These are phyloP conservation scores for Pharus latifolius DNA, from an alignment of 176 grass and related monocot genomes.

Conservation along the genomic window DNA sequence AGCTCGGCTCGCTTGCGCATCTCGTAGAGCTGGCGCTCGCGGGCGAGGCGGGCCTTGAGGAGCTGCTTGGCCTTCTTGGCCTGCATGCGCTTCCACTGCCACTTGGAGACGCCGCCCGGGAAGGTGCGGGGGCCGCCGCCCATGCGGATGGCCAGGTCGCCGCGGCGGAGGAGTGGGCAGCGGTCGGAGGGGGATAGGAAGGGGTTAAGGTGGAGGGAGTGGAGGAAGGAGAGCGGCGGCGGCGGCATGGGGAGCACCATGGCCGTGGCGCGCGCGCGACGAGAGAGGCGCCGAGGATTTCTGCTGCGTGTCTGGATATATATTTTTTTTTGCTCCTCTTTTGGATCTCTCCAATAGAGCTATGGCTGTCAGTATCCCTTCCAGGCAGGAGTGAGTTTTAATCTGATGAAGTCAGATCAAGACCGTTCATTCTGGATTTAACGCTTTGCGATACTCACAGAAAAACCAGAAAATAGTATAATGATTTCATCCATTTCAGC, in stretches of 20 bases:
- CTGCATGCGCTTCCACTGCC: slow-evolving; percentile 99
- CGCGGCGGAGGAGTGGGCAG: neutral
- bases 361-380: too few relatives aligned
- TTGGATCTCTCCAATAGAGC: too few relatives aligned
- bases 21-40: slow-evolving; percentile 95
- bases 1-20: slow-evolving; percentile 87
- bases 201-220: neutral
- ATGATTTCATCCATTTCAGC: too few relatives aligned
- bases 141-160: slow-evolving; percentile 51
- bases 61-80: slow-evolving; percentile 74
- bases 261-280: neutral
- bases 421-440: too few relatives aligned
- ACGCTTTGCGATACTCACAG: too few relatives aligned
- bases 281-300: too few relatives aligned
- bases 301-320: too few relatives aligned
- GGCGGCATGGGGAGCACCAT: slow-evolving; percentile 11
- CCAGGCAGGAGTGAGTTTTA: too few relatives aligned
- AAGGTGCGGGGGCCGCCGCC: slow-evolving; percentile 76
- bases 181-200: neutral
- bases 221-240: slow-evolving; percentile 11
- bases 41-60: slow-evolving; percentile 75
- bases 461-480: too few relatives aligned
- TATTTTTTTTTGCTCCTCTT: too few relatives aligned
- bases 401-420: too few relatives aligned
- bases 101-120: slow-evolving; percentile 82